These are phyloP conservation scores for Haematococcus sp. DNA, from an alignment of 139 green algal genomes.

Conservation along the genomic window DNA sequence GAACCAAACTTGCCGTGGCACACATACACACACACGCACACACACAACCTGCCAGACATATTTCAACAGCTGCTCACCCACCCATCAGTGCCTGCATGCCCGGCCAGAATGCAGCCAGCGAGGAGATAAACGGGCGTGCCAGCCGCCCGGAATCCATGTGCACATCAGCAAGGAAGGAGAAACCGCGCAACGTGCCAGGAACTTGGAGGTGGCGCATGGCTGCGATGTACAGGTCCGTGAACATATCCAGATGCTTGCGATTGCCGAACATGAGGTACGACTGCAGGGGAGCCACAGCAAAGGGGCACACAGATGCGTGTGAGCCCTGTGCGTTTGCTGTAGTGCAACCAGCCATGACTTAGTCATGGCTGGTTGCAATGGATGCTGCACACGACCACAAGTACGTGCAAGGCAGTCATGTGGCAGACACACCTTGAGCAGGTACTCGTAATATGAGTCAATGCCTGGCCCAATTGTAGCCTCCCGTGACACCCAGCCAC, in stretches of 20 bases:
- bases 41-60: too few species aligned
- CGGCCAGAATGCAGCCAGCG: constrained; percentile 85
- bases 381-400: too few species aligned
- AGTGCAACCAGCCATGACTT: too few species aligned
- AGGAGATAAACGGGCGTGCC: constrained; percentile 67
- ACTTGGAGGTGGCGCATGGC: constrained; percentile 36
- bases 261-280: constrained; percentile 76
- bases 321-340: too few species aligned
- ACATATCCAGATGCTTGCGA: constrained; percentile 62
- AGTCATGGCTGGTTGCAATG: too few species aligned
- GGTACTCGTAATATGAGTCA: constrained; percentile 91
- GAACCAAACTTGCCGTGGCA: too few species aligned
- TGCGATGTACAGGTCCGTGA: constrained; percentile 53
- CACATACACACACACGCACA: too few species aligned
- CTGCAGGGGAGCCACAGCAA: constrained; percentile 23
- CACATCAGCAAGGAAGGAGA: constrained; percentile 62
- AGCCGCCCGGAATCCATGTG: constrained; percentile 68
- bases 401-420: too few species aligned
- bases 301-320: too few species aligned
- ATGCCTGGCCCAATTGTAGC: constrained; percentile 16
- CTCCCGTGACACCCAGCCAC: constrained; percentile 14
- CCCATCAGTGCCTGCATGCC: constrained; percentile 72
- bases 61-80: too few species aligned
- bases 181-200: constrained; percentile 29
- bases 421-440: too few species aligned